Evolutionary conservation across 208 protist species (phyloP).

Genomic region (Trypanosoma vivax): DNA sequence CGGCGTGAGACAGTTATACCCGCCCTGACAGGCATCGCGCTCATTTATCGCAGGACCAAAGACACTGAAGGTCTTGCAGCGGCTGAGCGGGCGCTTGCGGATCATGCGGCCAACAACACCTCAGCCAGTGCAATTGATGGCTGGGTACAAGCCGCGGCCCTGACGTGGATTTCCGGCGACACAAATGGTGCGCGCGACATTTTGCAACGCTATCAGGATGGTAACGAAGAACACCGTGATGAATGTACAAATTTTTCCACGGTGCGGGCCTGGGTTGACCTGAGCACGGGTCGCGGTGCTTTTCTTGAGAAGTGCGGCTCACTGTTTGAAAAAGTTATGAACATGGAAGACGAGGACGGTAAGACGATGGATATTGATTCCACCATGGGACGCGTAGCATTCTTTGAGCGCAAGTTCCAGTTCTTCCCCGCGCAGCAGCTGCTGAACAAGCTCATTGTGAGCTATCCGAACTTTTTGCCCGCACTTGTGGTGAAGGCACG

Average conservation of each 20-base stretch:
- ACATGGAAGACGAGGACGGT: constrained; percentile 32
- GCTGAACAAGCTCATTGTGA: constrained; percentile 75
- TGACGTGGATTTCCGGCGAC: constrained; percentile 66
- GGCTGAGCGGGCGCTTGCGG: constrained; percentile 41
- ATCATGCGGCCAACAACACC: constrained; percentile 19
- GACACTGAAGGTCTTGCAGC: constrained; percentile 50
- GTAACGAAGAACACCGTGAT: constrained; percentile 42
- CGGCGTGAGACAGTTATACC: constrained; percentile 55
- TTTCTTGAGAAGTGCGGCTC: constrained; percentile 79
- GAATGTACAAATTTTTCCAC: constrained; percentile 77
- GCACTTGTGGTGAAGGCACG: constrained; percentile 77
- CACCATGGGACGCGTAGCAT: constrained; percentile 74
- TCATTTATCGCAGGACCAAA: constrained; percentile 70
- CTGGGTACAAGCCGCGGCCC: constrained; percentile 55
- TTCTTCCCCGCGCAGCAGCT: constrained; percentile 70
- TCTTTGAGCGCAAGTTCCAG: constrained; percentile 79
- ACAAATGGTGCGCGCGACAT: constrained; percentile 57
- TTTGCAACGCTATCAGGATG: constrained; percentile 19
- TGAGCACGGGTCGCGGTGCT: constrained; percentile 67
- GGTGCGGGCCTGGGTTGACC: constrained; percentile 80
- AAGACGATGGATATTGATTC: constrained; percentile 67
- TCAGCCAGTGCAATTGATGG: constrained; percentile 17
- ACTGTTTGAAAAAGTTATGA: constrained; percentile 63
- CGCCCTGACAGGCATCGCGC: constrained; percentile 59
- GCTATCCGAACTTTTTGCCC: constrained; percentile 51